Evolutionary conservation across 441 rosid genomes (phyloP).

Genomic region (Arabidopsis hybrid): DNA sequence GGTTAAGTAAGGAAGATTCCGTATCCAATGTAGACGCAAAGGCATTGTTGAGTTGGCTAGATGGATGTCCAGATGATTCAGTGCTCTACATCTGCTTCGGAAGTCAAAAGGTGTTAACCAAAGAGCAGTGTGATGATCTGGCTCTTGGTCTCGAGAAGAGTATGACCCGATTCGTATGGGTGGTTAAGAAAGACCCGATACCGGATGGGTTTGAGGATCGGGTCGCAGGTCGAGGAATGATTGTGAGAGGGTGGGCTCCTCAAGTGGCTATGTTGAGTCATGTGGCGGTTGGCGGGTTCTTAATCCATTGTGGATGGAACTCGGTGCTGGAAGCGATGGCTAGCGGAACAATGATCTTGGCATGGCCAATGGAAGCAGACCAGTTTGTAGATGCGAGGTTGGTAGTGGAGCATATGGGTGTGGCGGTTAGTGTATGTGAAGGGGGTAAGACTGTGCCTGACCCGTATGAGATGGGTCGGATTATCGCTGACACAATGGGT

Average conservation of each 20-base stretch:
- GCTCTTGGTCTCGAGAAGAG: conserved; percentile 57
- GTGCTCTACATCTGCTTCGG: conserved; percentile 67
- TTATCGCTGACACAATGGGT: conserved; percentile 42
- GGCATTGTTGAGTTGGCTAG: conserved; percentile 52
- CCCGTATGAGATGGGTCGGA: conserved; percentile 47
- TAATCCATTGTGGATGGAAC: conserved; percentile 78
- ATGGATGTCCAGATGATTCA: conserved; percentile 53
- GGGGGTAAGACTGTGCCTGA: conserved; percentile 56
- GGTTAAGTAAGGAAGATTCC: conserved; percentile 26
- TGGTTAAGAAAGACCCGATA: conserved; percentile 47
- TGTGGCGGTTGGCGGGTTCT: conserved; percentile 59
- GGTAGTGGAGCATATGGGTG: conserved; percentile 51
- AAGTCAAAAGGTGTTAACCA: conserved; percentile 54
- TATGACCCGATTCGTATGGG: conserved; percentile 59
- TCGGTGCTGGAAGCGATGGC: conserved; percentile 56
- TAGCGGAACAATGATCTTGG: conserved; percentile 53
- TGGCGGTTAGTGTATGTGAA: conserved; percentile 51
- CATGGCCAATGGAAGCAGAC: conserved; percentile 73
- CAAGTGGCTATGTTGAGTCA: conserved; percentile 57
- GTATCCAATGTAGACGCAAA: conserved; percentile 5
- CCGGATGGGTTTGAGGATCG: conserved; percentile 57
- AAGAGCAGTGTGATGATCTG: conserved; percentile 55
- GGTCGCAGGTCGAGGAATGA: conserved; percentile 44
- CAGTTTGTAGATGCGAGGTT: conserved; percentile 51
- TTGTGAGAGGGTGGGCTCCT: conserved; percentile 63